phyloP scores from a whole-genome alignment of 176 grass and related monocot genomes.

The Urochloa ruziziensis region DNA sequence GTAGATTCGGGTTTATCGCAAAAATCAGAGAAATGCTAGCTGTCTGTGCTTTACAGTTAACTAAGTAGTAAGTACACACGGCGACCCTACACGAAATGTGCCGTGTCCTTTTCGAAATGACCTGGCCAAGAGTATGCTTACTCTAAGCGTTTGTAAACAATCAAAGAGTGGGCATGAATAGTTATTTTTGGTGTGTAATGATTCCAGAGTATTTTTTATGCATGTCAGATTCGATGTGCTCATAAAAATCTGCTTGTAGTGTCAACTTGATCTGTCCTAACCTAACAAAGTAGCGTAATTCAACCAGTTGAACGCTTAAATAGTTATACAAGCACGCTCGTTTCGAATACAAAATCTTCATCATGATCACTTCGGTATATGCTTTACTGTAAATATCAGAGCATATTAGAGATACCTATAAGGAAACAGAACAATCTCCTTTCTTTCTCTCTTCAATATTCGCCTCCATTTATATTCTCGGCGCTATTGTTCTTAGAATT shows the following conservation, averaged over 20 bases:
- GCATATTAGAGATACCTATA: neutral
- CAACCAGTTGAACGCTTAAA: neutral
- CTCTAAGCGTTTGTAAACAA: neutral
- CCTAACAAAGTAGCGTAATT: neutral
- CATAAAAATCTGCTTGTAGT: neutral
- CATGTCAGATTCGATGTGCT: neutral
- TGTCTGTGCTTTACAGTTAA: neutral
- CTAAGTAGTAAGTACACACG: neutral
- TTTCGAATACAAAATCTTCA: neutral
- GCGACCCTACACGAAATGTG: slow-evolving; percentile 4
- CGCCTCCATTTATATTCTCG: neutral
- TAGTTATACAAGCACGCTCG: neutral
- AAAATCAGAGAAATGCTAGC: neutral
- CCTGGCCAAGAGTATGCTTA: neutral
- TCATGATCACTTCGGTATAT: neutral
- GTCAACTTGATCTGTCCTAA: neutral
- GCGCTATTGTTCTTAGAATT: neutral
- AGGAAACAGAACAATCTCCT: neutral
- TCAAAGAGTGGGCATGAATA: neutral
- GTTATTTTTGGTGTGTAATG: neutral
- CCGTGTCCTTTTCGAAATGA: neutral
- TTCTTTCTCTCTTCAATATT: neutral
- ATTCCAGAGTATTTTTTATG: neutral
- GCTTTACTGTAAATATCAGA: neutral
- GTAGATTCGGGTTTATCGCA: slow-evolving; percentile 23